Evolutionary conservation across 2,329 filamentous ascomycete species (phyloP), one percentile per base, ranked within the genome.

Genomic region (Claviceps paspali): DNA sequence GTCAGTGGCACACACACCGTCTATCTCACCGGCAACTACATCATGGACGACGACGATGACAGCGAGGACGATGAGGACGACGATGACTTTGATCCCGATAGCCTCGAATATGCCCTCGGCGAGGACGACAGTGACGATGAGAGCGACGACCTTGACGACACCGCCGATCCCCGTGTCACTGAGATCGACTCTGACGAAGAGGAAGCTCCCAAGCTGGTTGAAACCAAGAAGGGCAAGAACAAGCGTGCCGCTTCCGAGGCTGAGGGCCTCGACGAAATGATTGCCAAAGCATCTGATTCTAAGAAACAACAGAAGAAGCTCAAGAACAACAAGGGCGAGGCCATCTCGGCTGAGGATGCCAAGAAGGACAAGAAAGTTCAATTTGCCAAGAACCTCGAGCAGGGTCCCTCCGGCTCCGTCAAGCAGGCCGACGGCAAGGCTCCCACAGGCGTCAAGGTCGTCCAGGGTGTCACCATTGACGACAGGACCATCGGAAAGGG

Each of bases 301-400:
- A 95, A 95, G 74, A 95, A 94, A 70, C 84, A 96, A 62, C 73
- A 82, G 52, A 96, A 98, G 80, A 95, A 95, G 73, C 73, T 88
- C 47, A 93, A 93, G 78, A 95, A 94, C 73, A 96, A 96, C 71
- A 84, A 93, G 59, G 91, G 88, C 48, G 82, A 95, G 57, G 79
- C 91, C 41, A 75, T 81, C 42, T 63, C 70, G 36, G 63, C 66
- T 31, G 73, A 79, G 50, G 64, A 71, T 46, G 64, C 71, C 48
- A 63, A 71, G 47, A 76, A 78, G 58, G 65, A 73, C 39, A 95
- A 95, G 76, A 96, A 95, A 70, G 91, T 98, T 43, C 85, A 94
- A 62, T 98, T 98, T 59, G 88, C 91, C 56, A 95, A 96, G 74
- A 87, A 96, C 62, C 84, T 98, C 45, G 91, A 96, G 70, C 86